phyloP scores from a whole-genome alignment of 2,329 filamentous ascomycete species.

The Cladosporium sp. region DNA sequence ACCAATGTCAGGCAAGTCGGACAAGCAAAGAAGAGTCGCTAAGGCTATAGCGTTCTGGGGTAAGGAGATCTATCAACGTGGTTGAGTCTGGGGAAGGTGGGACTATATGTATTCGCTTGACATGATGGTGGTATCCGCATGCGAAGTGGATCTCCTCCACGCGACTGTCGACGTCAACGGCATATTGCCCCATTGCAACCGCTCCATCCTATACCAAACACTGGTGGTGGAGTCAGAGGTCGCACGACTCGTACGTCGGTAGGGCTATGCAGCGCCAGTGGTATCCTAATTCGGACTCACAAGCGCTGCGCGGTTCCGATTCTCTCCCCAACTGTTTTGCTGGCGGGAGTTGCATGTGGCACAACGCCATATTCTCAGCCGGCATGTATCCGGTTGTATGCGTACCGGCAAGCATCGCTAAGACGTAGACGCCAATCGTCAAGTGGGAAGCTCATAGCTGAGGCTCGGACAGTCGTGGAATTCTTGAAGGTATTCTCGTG shows the following conservation, averaged over 20 bases:
- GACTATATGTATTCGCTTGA: slow-evolving; percentile 10
- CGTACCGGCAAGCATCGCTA: background rate
- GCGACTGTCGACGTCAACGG: background rate
- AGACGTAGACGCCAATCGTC: background rate
- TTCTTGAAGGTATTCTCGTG: background rate
- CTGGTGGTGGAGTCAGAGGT: background rate
- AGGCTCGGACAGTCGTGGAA: background rate
- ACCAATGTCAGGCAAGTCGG: background rate
- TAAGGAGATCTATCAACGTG: slow-evolving; percentile 1
- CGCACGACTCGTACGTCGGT: background rate
- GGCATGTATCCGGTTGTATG: background rate
- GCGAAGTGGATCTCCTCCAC: background rate
- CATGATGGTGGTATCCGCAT: background rate
- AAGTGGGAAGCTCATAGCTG: background rate
- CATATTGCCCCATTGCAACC: background rate
- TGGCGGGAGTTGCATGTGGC: background rate
- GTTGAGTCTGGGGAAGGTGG: slow-evolving; percentile 15
- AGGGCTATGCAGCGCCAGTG: background rate
- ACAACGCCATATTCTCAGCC: background rate
- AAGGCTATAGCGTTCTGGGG: slow-evolving; percentile 4
- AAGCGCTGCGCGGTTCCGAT: background rate
- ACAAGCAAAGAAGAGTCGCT: background rate
- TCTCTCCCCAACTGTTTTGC: background rate
- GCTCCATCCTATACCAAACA: background rate
- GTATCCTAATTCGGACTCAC: background rate